Conservation (phyloP, 257 asterid species). For the Plantago elongata region DNA sequence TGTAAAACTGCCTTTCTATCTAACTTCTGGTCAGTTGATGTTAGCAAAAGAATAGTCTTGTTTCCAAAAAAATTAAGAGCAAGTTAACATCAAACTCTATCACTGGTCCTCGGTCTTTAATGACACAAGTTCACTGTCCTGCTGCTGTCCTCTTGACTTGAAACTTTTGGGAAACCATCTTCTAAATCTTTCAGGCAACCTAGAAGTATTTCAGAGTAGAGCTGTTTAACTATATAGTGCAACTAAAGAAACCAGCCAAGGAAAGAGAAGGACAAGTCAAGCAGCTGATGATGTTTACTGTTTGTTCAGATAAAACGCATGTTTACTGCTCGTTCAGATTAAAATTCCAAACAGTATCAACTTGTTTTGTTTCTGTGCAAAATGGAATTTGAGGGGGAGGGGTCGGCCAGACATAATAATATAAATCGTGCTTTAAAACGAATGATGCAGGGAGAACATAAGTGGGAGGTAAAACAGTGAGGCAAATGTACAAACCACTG, state of each 20-base stretch:
- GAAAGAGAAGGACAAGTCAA: no score
- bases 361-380: not conserved
- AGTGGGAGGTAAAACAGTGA: not conserved
- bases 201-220: constrained; percentile 21
- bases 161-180: constrained; percentile 74
- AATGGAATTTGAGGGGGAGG: not conserved
- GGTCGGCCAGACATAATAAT: no score
- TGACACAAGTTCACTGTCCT: constrained; percentile 70
- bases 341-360: no score
- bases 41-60: constrained; percentile 25
- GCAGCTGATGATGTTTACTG: no score
- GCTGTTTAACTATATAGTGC: not conserved
- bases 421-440: not conserved
- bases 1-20: constrained; percentile 8
- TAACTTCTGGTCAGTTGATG: constrained; percentile 15
- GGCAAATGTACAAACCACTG: not conserved
- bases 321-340: no score
- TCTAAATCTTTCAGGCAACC: constrained; percentile 78
- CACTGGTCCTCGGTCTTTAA: constrained; percentile 48
- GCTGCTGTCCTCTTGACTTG: constrained; percentile 68
- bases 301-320: no score
- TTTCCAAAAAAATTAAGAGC: constrained; percentile 15
- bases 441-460: not conserved
- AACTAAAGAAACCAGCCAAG: not conserved
- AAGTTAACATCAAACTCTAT: constrained; percentile 19